Evolutionary conservation across 2,329 filamentous ascomycete genomes (phyloP), one percentile per base, ranked within the genome.

Genomic region (Pestalotiopsis sp.): DNA sequence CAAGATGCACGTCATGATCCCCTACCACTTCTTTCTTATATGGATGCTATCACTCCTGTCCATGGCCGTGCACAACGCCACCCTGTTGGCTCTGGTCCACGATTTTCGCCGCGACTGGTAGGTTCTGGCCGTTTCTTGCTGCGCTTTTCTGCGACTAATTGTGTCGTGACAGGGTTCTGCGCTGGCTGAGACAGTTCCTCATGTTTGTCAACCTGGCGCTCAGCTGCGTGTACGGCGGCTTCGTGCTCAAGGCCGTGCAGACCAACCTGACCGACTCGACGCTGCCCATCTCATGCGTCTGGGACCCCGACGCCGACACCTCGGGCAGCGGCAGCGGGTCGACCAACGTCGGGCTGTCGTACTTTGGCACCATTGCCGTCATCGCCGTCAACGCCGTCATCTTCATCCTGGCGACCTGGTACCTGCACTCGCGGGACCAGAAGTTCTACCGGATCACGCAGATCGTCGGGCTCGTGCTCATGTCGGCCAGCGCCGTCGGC

Each of bases 1-100:
- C 4, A 89, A 89, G 74, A 85, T 87, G 75, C 79, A 84, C 60
- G 81, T 82, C 4, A 85, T 92, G 76, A 84, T 90, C 0, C 85
- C 89, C 0, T 92, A 92, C 76, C 90, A 92, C 78, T 91, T 92
- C 81, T 92, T 92, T 80, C 85, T 92, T 67, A 87, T 92, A 72
- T 92, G 90, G 90, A 90, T 91, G 81, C 80, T 92, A 2, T 89
- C 88, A 0, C 79, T 91, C 13, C 82, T 92, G 7, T 89, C 89
- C 17, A 91, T 89, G 71, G 87, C 89, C 1, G 91, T 90, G 2
- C 90, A 92, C 77, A 89, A 91, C 69, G 84, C 88, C 4, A 89
- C 89, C 0, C 80, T 92, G 17, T 82, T 92, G n/a, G 89, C 88
- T 1, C 83, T 92, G 41, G 87, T 90, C 1, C 86, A 87, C 74